These are phyloP conservation scores for Pleurotus tuber-regium DNA, from an alignment of 768 basidiomycete species.

Conservation along the genomic window DNA sequence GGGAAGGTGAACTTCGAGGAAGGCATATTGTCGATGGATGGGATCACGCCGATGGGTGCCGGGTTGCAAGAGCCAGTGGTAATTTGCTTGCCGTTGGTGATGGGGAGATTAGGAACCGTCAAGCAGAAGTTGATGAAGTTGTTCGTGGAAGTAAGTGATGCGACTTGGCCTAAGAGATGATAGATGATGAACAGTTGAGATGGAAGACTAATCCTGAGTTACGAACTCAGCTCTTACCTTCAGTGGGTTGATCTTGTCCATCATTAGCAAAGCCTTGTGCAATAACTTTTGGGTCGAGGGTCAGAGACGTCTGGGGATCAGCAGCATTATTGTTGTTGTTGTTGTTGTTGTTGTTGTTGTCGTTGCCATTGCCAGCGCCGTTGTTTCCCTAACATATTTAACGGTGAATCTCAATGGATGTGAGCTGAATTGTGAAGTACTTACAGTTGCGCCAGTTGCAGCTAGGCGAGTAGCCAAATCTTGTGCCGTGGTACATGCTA, in stretches of 20 bases:
- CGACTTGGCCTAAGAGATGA: slow-evolving; percentile 37
- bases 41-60: slow-evolving; percentile 55
- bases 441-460: slow-evolving; percentile 29
- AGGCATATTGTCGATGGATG: slow-evolving; percentile 44
- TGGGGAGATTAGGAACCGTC: slow-evolving; percentile 38
- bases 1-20: slow-evolving; percentile 47
- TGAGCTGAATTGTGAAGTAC: not conserved
- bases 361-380: slow-evolving; percentile 11
- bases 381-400: not conserved
- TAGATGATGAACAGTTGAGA: not conserved
- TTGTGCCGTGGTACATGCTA: slow-evolving; percentile 48
- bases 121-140: slow-evolving; percentile 63
- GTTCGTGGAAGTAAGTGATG: slow-evolving; percentile 52
- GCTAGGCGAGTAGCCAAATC: slow-evolving; percentile 48
- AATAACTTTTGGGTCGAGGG: slow-evolving; percentile 45
- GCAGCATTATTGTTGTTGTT: slow-evolving; percentile 24
- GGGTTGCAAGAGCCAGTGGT: slow-evolving; percentile 58
- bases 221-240: slow-evolving; percentile 20
- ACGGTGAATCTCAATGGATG: slow-evolving; percentile 11
- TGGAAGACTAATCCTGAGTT: not conserved
- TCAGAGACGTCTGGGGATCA: slow-evolving; percentile 45
- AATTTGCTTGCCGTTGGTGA: slow-evolving; percentile 56
- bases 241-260: slow-evolving; percentile 42
- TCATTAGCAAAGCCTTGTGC: slow-evolving; percentile 43
- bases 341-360: slow-evolving; percentile 12